Evolutionary conservation across 371 early-diverging fungal species (phyloP), one percentile per base, ranked within the genome.

Genomic region (Rhizopus sp.): DNA sequence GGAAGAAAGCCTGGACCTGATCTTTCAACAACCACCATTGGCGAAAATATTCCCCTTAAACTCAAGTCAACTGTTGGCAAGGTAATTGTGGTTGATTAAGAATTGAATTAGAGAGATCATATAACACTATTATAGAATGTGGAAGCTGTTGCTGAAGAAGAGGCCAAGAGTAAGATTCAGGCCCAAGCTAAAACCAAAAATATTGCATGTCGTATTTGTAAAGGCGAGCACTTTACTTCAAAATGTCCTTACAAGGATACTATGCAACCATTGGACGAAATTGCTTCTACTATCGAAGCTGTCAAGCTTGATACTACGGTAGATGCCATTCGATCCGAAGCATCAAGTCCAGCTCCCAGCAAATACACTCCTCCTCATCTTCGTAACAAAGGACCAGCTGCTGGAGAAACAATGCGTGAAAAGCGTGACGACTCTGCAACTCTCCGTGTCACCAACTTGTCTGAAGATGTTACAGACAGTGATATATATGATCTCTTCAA

Each of bases 211-310:
- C 93, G 98, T 81, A 88, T 90, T 58, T 98, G 98, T 83, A 93
- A 94, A 66, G 95, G 96, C 59, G 93, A 92, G 58, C 98, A 98
- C 83, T 96, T 90, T 77, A 97, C 98, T 32, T 79, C 88, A 60
- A 93, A 93, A 75, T 98, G 98, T 86, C 98, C 98, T 50, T 96
- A 93, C 89, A 98, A 97, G 81, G 95, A 95, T 71, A 90, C 94
- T 4, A 78, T 93, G 69, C 85, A 83, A 55, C 90, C 91, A 9
- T 63, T 88, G 60, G 82, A 88, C 59, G 87, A 84, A 48, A 74
- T 80, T 56, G 69, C 75, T 45, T 66, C 69, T 46, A 71, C 79
- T 44, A 60, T 78, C 54, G 75, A 78, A 59, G 58, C 63, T 44
- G 76, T 73, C 48, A 78, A 75, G 53, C 53, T 67, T n/a, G 76